Evolutionary conservation across 2,329 filamentous ascomycete genomes (phyloP), one percentile per base, ranked within the genome.

Genomic region (Drechslerella stenobrocha): DNA sequence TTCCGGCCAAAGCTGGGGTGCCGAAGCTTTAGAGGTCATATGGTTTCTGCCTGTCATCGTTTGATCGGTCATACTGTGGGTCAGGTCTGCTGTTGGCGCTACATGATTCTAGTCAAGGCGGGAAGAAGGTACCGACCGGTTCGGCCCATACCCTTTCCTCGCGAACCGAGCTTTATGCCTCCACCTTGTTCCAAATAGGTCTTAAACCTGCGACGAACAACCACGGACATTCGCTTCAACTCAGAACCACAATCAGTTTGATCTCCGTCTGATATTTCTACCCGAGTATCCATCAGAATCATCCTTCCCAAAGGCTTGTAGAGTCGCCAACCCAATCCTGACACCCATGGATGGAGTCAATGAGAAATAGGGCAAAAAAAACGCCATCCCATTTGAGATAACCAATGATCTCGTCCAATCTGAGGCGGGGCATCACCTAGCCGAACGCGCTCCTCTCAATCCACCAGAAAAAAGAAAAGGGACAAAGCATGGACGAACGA

Each of bases 181-280:
- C 52, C 60, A 50, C 61, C 52, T 47, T 56, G 58, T 23, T 26
- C 56, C 40, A 32, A 66, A 46, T 50, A 50, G 48, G 61, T 44
- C 22, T 66, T 50, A 58, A 47, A 48, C 24, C 34, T 50, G 47
- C 53, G 44, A 30, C 53, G 48, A 52, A 53, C 32, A 42, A 58
- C 52, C 32, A 48, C 30, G 26, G 26, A 23, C 53, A 50, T 37
- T 59, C 18, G 53, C 28, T 45, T 34, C 40, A 37, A 58, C 44
- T 7, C 28, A 22, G 4, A 18, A n/a, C 22, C 46, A 50, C 52
- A 22, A 47, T 30, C 34, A 28, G 34, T 26, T 35, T 52, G n/a
- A 7, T 26, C 42, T 46, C 58, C 61, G 53, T 66, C 61, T 59
- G 61, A 66, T 66, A 52, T 66, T 59, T 59, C 23, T 30, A 24